Evolutionary conservation across 1,139 yeast species (phyloP), one percentile per base, ranked within the genome.

Genomic region (Diutina pseudorugosa): DNA sequence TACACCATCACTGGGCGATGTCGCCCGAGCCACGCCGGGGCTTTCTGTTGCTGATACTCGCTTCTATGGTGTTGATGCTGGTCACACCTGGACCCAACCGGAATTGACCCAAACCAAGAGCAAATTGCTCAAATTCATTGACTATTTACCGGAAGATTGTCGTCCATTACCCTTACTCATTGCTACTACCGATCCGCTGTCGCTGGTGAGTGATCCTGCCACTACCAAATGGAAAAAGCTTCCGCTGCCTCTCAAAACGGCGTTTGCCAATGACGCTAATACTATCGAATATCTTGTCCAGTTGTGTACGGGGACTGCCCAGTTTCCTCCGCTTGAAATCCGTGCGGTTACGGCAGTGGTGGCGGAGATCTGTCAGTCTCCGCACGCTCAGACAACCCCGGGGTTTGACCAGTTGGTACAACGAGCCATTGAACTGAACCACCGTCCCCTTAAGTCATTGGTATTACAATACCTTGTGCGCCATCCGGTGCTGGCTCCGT

Each of bases 11-110:
- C 12, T 20, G 9, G n/a, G 20, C 8, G 40, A 33, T 3, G 40
- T 25, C 1, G 19, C 27, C 16, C 12, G 40, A 57, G 76, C 52
- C 23, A 72, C 79, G 52, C 87, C 93, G 0, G 95, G 96, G 0
- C 67, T 89, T 54, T 72, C 82, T 23, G 63, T 72, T 0, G 63
- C 65, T 0, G 88, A 85, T 53, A 73, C 76, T 36, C 63, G 77
- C 0, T 86, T 81, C 60, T 78, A 88, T 60, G 82, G 88, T 0
- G 74, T 74, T 52, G 79, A 79, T 56, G 88, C 94, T 4, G 89
- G 91, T 14, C 78, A 82, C 0, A 62, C 76, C 0, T 80, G 77
- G 60, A 69, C 77, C 1, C 57, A 56, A n/a, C 72, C 73, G 0
- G 81, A 77, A 23, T 65, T 87, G 44, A 58, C 69, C 1, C 62